phyloP scores from a whole-genome alignment of 306 rosid genomes.

The Quercus dentata region DNA sequence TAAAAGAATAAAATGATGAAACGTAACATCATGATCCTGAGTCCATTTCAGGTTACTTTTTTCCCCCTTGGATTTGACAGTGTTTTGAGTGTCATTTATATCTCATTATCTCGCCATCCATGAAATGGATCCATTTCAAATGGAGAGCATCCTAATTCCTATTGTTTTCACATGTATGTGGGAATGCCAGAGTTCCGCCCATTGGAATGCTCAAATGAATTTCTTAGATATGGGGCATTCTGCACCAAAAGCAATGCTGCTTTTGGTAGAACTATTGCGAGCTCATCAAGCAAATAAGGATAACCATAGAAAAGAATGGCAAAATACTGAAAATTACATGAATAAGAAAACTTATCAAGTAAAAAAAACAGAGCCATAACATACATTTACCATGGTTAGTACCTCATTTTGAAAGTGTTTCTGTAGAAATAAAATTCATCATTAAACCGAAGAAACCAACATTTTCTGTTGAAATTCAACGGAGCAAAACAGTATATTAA shows the following conservation, averaged over 20 bases:
- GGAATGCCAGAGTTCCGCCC: slow-evolving; percentile 52
- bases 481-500: background rate
- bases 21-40: too few relatives aligned
- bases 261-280: slow-evolving; percentile 86
- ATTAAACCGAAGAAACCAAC: background rate
- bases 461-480: slow-evolving; percentile 1
- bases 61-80: too few relatives aligned
- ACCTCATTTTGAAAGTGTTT: too few relatives aligned
- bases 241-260: slow-evolving; percentile 42
- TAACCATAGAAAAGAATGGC: slow-evolving; percentile 70
- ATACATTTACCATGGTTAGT: background rate
- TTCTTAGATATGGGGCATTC: slow-evolving; percentile 47
- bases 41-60: too few relatives aligned
- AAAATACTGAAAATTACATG: background rate
- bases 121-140: too few relatives aligned
- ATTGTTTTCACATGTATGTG: too few relatives aligned
- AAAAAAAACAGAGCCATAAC: background rate
- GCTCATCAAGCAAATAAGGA: slow-evolving; percentile 77
- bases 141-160: too few relatives aligned
- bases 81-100: too few relatives aligned
- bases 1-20: too few relatives aligned
- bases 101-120: too few relatives aligned
- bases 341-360: background rate
- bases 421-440: too few relatives aligned
- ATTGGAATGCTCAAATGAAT: slow-evolving; percentile 53